Conservation (phyloP, 352 stramenopile species). For the Pythium aquatile region DNA sequence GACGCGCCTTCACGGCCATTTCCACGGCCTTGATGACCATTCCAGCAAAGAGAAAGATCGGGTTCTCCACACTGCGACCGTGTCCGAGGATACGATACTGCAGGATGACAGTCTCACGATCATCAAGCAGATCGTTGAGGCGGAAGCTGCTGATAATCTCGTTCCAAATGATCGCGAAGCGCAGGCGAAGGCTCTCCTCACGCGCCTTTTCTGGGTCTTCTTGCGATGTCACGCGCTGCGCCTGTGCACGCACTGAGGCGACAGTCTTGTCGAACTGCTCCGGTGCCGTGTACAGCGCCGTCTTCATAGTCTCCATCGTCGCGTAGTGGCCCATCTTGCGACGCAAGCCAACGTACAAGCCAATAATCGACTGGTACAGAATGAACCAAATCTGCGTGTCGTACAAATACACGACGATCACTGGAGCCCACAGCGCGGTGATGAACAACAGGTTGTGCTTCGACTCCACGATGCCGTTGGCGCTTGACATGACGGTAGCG, state of each 20-base stretch:
- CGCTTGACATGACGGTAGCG: constrained; percentile 37
- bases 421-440: constrained; percentile 64
- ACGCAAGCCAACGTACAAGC: constrained; percentile 66
- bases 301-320: constrained; percentile 62
- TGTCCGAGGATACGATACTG: constrained; percentile 81
- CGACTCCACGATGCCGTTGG: constrained; percentile 55
- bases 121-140: constrained; percentile 79
- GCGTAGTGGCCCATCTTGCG: constrained; percentile 80
- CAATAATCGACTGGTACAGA: constrained; percentile 74
- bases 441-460: constrained; percentile 85
- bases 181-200: constrained; percentile 57
- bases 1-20: constrained; percentile 47
- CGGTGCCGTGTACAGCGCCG: constrained; percentile 54
- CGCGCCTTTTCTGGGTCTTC: constrained; percentile 2
- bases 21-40: constrained; percentile 68
- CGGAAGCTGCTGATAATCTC: constrained; percentile 86
- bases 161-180: constrained; percentile 88
- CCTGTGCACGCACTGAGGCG: constrained; percentile 50
- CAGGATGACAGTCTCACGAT: constrained; percentile 81
- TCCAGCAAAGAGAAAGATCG: constrained; percentile 78
- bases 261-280: constrained; percentile 72
- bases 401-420: constrained; percentile 87
- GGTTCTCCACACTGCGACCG: constrained; percentile 67
- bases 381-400: constrained; percentile 88
- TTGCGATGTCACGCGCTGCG: constrained; percentile 23